Conservation (phyloP, 306 rosid genomes). For the Rubus parviflorus region DNA sequence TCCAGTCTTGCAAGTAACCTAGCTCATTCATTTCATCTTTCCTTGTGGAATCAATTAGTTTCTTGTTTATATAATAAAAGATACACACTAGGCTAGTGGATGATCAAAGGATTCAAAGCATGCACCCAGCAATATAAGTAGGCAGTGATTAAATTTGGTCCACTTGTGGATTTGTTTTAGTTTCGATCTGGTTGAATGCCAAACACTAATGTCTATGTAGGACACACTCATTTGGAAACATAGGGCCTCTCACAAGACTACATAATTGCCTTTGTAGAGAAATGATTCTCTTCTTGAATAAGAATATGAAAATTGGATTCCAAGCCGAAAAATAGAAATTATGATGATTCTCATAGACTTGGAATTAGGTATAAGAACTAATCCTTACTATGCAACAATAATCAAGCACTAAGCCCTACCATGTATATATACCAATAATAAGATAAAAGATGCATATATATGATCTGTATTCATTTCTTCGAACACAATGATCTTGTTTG, state of each 20-base stretch:
- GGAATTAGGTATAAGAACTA: background rate
- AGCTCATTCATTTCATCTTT: background rate
- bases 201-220: background rate
- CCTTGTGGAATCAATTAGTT: background rate
- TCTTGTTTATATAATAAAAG: background rate
- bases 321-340: too few species aligned
- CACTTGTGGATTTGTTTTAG: background rate
- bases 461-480: background rate
- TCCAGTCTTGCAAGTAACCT: constrained; percentile 30
- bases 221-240: background rate
- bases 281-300: background rate
- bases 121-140: constrained; percentile 3
- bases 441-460: background rate
- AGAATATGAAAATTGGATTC: background rate
- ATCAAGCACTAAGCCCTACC: background rate
- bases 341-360: too few species aligned
- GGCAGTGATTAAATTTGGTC: background rate
- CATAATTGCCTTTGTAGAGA: background rate
- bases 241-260: background rate
- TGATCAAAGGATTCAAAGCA: background rate
- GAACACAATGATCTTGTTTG: background rate
- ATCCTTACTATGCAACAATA: background rate
- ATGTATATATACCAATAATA: background rate
- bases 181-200: background rate
- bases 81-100: background rate